Evolutionary conservation across 1,284 basidiomycete genomes (phyloP), one percentile per base, ranked within the genome.

Genomic region (Crocinoboletus sp.): DNA sequence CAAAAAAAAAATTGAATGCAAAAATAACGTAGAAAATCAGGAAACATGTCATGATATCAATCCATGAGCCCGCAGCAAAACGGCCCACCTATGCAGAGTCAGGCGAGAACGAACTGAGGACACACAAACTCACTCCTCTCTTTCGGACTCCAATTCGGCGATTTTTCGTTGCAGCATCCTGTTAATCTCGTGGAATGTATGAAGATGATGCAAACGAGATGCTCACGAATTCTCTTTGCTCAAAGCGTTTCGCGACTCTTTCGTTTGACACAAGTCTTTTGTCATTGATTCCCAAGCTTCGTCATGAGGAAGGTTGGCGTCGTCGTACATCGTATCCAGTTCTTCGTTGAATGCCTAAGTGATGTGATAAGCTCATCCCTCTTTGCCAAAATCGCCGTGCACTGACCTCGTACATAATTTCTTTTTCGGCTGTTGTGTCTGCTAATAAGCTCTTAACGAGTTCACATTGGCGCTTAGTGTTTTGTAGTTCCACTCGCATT

Each of bases 301-400:
- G 33, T 84, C 80, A 12, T 81, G 79, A 12, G 89, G 87, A 41
- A 93, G 73, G 47, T 82, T 77, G 15, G 77, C 78, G 47, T 91
- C 88, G 42, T 84, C 82, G 67, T 82, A 94, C 87, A 94, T 90
- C 27, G 78, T 80, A 54, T 92, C 89, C 28, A 95, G 73, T 61
- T 94, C 92, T 54, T 91, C 89, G 60, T 94, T 94, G 70, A 95
- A 94, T 4, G 89, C 84, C 90, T 93, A 50, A 5, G 15, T 38
- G 28, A 46, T 34, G 41, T 36, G 36, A 47, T 46, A 33, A 47
- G 51, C 25, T 35, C 39, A 53, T 38, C 39, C 45, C n/a, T 36
- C 45, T 20, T 23, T 19, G 5, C 20, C 29, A 22, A 41, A 23
- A 16, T 24, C 13, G 27, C 29, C 22, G 5, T 13, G 29, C 16